A percentile compares a stretch with the other conserved stretches of the same genome.
Conservation (phyloP, 345 rosid genomes). For the Limnanthes douglasii region DNA sequence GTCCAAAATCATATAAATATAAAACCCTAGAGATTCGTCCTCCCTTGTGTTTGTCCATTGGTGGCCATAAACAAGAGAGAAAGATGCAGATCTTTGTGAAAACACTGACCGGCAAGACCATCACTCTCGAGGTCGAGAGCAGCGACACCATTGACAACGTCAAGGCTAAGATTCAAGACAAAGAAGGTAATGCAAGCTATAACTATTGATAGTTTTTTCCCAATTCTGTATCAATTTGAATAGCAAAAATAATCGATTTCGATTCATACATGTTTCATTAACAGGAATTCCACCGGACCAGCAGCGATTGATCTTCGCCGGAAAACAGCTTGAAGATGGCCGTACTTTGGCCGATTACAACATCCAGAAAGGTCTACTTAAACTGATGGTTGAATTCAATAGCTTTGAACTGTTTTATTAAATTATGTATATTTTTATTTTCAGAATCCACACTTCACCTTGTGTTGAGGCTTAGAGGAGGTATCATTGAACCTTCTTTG, state of each 20-base stretch:
- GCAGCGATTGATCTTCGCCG: constrained; percentile 39
- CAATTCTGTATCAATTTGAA: too few species aligned
- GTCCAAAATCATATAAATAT: not conserved
- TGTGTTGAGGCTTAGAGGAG: constrained; percentile 69
- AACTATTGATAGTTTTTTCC: too few species aligned
- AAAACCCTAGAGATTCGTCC: constrained; percentile 11
- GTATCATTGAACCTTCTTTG: constrained; percentile 59
- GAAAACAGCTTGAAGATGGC: constrained; percentile 46
- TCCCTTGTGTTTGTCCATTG: not conserved
- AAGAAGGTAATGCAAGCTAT: constrained; percentile 1
- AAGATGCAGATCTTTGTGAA: constrained; percentile 9
- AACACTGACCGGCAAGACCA: constrained; percentile 8
- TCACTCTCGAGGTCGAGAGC: constrained; percentile 9
- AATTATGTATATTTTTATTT: not conserved
- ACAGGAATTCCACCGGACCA: constrained; percentile 58
- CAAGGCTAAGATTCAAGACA: constrained; percentile 6
- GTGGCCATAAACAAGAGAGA: constrained; percentile 1
- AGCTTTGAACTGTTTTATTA: not conserved
- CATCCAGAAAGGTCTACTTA: constrained; percentile 30
- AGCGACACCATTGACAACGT: constrained; percentile 8
- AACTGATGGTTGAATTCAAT: not conserved
- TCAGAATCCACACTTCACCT: constrained; percentile 59
- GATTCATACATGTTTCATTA: too few species aligned
- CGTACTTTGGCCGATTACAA: constrained; percentile 39
- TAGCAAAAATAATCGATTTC: too few species aligned